A percentile compares a stretch with the other conserved stretches of the same genome.
Conservation (phyloP, 139 green algal species). For the Monoraphidium neglectum region DNA sequence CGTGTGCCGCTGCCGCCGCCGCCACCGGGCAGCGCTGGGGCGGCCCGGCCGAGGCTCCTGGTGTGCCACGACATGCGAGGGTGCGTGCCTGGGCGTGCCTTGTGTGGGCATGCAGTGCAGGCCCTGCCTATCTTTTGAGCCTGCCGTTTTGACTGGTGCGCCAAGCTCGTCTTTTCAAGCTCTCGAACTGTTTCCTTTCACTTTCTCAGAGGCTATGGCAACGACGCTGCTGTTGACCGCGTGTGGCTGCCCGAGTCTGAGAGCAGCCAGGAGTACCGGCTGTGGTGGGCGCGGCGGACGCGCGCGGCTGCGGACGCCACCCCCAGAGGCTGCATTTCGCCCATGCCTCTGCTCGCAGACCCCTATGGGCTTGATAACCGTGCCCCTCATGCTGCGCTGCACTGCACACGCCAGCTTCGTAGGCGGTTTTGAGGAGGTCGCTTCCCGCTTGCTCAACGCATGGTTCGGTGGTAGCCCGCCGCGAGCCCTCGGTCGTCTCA, state of each 20-base stretch:
- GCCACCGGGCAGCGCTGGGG: too few species aligned
- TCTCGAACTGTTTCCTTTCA: background rate
- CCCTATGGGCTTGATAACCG: background rate
- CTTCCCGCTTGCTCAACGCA: too few species aligned
- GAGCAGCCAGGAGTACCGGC: slow-evolving; percentile 15
- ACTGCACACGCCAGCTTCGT: too few species aligned
- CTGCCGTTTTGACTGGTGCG: background rate
- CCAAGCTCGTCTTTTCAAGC: background rate
- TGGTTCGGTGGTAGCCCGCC: too few species aligned
- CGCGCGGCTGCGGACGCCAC: slow-evolving; percentile 87
- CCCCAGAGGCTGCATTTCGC: background rate
- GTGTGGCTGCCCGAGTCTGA: too few species aligned
- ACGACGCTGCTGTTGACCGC: background rate
- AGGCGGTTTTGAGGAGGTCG: too few species aligned
- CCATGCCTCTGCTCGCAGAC: too few species aligned
- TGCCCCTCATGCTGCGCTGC: background rate
- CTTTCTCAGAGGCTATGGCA: background rate
- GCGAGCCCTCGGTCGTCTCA: background rate
- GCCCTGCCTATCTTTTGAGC: background rate
- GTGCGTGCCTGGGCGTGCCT: slow-evolving; percentile 69
- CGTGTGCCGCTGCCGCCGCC: too few species aligned
- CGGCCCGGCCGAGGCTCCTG: slow-evolving; percentile 57
- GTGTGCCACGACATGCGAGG: slow-evolving; percentile 87
- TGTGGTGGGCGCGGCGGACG: slow-evolving; percentile 68
- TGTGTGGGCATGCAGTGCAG: background rate